Conservation (phyloP, 169 alveolate species). For the Perkinsus chesapeaki region DNA sequence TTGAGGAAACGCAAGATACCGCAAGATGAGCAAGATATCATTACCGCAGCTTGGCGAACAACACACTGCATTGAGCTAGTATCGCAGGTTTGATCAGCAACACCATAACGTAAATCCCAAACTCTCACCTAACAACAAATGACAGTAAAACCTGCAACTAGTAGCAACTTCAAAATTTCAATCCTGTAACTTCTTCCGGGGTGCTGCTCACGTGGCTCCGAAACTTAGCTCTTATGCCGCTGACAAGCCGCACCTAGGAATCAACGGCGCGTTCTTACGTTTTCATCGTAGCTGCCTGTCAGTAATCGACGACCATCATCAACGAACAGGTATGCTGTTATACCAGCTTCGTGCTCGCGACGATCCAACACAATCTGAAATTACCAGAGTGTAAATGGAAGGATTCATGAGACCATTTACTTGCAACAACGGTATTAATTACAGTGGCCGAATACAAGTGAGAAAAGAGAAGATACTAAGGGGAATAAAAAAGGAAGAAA, state of each 20-base stretch:
- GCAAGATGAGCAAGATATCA: neutral
- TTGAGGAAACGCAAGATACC: neutral
- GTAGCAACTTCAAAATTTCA: no score
- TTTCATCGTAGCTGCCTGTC: neutral
- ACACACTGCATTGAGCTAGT: neutral
- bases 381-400: no score
- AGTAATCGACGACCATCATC: neutral
- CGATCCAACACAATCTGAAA: neutral
- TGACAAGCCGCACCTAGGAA: no score
- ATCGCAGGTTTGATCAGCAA: neutral
- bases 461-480: no score
- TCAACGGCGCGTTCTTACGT: neutral
- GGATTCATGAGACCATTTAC: no score
- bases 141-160: no score
- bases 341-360: neutral
- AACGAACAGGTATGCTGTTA: neutral
- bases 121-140: neutral
- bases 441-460: no score
- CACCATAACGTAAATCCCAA: neutral
- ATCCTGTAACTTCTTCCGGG: no score
- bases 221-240: no score
- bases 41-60: neutral
- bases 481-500: neutral
- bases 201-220: no score
- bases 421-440: no score